These are phyloP conservation scores for Suhomyces tanzawaensis DNA, from an alignment of 805 yeast species.

Conservation along the genomic window DNA sequence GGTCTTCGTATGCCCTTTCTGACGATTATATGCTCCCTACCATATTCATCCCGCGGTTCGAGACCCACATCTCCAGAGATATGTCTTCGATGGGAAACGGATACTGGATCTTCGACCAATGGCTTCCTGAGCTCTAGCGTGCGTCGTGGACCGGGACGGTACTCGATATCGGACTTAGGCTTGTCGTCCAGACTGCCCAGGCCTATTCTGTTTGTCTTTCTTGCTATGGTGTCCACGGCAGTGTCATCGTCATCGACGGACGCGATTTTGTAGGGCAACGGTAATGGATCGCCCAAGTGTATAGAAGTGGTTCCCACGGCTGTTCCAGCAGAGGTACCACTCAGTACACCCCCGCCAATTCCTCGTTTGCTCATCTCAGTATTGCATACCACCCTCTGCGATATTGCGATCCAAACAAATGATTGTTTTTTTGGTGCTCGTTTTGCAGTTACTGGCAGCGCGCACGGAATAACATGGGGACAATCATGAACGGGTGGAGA, in stretches of 20 bases:
- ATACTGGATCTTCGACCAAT: too few species aligned
- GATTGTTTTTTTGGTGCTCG: background rate
- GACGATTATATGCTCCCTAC: too few species aligned
- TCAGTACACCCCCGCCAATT: slow-evolving; percentile 1
- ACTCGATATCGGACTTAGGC: background rate
- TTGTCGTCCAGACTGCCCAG: background rate
- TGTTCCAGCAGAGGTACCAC: background rate
- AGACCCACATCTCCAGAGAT: too few species aligned
- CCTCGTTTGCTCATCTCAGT: background rate
- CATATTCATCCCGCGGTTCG: too few species aligned
- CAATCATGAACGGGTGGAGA: too few species aligned
- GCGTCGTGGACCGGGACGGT: background rate
- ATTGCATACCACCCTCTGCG: background rate
- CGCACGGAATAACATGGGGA: too few species aligned
- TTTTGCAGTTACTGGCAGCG: background rate
- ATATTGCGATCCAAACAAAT: background rate
- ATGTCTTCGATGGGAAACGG: too few species aligned
- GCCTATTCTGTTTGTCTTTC: slow-evolving; percentile 7
- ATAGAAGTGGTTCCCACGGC: background rate
- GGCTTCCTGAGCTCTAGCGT: background rate
- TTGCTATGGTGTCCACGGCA: slow-evolving; percentile 8
- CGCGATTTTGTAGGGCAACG: slow-evolving; percentile 29
- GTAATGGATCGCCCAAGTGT: slow-evolving; percentile 34
- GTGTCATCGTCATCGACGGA: slow-evolving; percentile 9
- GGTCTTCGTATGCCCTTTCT: too few species aligned